These are phyloP conservation scores for Tubosaeta sp. DNA, from an alignment of 768 basidiomycete species.

Conservation along the genomic window DNA sequence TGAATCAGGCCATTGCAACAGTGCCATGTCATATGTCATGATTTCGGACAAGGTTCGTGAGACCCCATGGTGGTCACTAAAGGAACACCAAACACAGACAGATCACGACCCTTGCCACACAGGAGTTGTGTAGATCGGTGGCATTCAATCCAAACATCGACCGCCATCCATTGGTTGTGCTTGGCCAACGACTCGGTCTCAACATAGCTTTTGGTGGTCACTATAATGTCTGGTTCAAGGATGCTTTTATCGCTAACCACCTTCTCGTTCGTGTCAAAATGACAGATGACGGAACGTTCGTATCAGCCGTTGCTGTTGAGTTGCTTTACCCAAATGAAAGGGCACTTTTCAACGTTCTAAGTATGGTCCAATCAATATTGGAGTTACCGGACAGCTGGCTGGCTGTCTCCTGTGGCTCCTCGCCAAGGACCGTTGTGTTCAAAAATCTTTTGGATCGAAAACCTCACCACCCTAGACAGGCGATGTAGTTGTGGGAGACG, in stretches of 20 bases:
- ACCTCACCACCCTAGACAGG: not conserved
- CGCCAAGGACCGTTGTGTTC: not conserved
- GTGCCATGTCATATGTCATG: no score
- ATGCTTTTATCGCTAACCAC: not conserved
- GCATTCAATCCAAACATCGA: not conserved
- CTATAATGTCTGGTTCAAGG: not conserved
- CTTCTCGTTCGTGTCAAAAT: not conserved
- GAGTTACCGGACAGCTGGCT: no score
- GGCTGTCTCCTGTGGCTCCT: no score
- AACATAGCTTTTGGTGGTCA: not conserved
- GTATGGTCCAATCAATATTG: not conserved
- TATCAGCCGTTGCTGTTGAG: no score
- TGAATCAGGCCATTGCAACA: no score
- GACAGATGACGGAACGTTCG: not conserved
- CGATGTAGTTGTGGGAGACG: not conserved
- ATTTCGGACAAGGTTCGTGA: no score
- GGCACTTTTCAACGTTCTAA: no score
- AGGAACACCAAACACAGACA: not conserved
- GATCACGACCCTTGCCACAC: not conserved
- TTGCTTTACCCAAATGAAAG: no score
- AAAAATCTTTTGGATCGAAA: not conserved
- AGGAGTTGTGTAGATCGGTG: not conserved
- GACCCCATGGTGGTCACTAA: not conserved
- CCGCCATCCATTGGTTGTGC: not conserved
- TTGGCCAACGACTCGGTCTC: not conserved